These are phyloP conservation scores for Rutstroemia sp. DNA, from an alignment of 2,329 filamentous ascomycete genomes.

Conservation along the genomic window DNA sequence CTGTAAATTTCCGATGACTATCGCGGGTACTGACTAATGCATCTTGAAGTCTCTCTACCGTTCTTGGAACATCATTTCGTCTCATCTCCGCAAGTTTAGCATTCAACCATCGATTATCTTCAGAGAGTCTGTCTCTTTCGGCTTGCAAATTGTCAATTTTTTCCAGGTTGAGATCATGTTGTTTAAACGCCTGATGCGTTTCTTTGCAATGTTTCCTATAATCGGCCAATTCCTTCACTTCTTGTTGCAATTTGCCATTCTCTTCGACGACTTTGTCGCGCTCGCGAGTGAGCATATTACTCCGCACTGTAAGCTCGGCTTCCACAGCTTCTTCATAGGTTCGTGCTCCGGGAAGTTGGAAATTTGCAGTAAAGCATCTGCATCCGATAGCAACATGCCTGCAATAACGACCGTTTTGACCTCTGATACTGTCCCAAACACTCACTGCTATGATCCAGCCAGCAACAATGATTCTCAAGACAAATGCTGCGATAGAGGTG, in stretches of 20 bases:
- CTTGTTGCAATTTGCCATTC: not conserved
- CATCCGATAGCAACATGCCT: not conserved
- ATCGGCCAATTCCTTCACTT: not conserved
- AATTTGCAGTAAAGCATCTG: not conserved
- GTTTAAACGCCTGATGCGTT: not conserved
- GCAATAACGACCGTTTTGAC: not conserved
- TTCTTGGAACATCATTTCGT: not conserved
- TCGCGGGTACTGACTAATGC: not conserved
- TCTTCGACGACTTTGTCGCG: not conserved
- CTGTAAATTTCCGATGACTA: not conserved
- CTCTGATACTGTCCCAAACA: not conserved
- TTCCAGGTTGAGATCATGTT: not conserved
- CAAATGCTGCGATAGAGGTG: too few species aligned
- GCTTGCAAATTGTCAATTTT: not conserved
- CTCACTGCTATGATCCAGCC: not conserved
- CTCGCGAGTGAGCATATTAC: not conserved
- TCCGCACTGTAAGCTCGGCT: not conserved
- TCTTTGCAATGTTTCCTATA: not conserved
- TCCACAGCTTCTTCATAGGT: not conserved
- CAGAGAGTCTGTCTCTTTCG: not conserved
- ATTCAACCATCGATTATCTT: not conserved
- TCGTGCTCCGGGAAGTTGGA: not conserved
- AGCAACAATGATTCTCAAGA: not conserved
- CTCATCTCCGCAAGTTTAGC: not conserved
- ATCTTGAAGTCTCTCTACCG: not conserved